Base-by-base conservation (phyloP, 495 filamentous ascomycete species). In the Penicillium ucsense region DNA sequence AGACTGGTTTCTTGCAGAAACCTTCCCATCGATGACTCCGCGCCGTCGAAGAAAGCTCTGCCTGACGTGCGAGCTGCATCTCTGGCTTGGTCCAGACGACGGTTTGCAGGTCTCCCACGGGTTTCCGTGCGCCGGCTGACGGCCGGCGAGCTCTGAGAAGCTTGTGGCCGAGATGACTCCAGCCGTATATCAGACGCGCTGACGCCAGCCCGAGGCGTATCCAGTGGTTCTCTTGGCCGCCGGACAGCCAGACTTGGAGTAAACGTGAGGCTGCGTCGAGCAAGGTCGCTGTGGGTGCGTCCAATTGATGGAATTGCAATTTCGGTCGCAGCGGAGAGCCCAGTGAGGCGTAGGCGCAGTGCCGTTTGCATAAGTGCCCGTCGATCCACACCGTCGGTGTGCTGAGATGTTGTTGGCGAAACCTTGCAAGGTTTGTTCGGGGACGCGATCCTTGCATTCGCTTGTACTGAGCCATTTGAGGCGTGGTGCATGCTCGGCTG, bases 341-440 rank as follows among this genome's bases (percentile, higher is more conserved):
- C 47, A 35, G 36, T 20, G 5, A 40, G 10, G n/a, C 51, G 41
- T 47, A 38, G 49, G 43, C 47, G 45, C 30, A 40, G 6, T 10
- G 33, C 41, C 27, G 54, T 31, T 6, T 47, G 38, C 37, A 33
- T 36, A 30, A 12, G 32, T 6, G 46, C 20, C 38, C 31, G 29
- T 9, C 28, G 39, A 30, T 11, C 20, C 20, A 20, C 20, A 20
- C 20, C 20, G 20, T 20, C 20, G 20, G 2, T 20, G 20, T 20
- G 20, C 20, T 20, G 20, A 20, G 20, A 20, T 20, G 20, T 31
- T 5, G 39, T 41, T 10, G 8, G 20, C 20, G 20, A 20, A 20
- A 20, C 20, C 20, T 20, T 20, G 20, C 20, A 20, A 20, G 20
- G 20, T 20, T 20, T 20, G 20, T 20, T 20, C 20, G 20, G 20